Evolutionary conservation across 2,329 filamentous ascomycete genomes (phyloP).

Genomic region (Karstenula rhodostoma): DNA sequence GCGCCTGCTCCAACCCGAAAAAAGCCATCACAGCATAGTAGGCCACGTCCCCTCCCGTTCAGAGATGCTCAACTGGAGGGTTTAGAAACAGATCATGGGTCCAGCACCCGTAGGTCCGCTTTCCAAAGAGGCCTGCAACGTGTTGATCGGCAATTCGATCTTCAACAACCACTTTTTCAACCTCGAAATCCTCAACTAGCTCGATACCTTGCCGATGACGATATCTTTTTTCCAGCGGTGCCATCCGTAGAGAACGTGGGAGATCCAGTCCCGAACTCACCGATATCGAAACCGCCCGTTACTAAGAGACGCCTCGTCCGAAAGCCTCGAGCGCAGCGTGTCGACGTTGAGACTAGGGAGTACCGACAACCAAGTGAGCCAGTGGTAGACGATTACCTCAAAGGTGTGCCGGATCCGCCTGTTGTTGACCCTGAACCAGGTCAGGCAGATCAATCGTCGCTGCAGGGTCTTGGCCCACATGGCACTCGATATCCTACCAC

Average conservation of each 20-base stretch:
- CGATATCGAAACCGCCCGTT: conserved; percentile 14
- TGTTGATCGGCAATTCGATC: conserved; percentile 37
- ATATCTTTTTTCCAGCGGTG: conserved; percentile 29
- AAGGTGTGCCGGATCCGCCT: conserved; percentile 2
- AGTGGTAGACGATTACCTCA: conserved; percentile 26
- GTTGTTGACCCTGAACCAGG: conserved; percentile 8
- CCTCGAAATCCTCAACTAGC: conserved; percentile 40
- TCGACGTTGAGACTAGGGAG: conserved; percentile 57
- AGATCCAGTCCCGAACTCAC: conserved; percentile 15
- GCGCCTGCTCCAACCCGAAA: not conserved
- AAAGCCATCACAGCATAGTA: not conserved
- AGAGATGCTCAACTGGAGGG: conserved; percentile 54
- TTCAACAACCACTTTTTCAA: conserved; percentile 18
- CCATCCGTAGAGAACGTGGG: conserved; percentile 28
- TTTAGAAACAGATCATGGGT: conserved; percentile 49
- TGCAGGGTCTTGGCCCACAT: conserved; percentile 58
- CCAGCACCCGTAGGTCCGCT: conserved; percentile 44
- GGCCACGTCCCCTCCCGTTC: conserved; percentile 22
- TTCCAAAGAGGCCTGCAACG: conserved; percentile 47
- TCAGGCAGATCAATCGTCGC: conserved; percentile 17
- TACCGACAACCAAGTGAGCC: conserved; percentile 56
- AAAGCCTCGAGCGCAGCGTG: conserved; percentile 54
- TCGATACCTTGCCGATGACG: conserved; percentile 45
- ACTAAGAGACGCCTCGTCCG: conserved; percentile 33
- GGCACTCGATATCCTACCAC: conserved; percentile 60